Conservation (phyloP, 805 yeast species). For the Candida orba region DNA sequence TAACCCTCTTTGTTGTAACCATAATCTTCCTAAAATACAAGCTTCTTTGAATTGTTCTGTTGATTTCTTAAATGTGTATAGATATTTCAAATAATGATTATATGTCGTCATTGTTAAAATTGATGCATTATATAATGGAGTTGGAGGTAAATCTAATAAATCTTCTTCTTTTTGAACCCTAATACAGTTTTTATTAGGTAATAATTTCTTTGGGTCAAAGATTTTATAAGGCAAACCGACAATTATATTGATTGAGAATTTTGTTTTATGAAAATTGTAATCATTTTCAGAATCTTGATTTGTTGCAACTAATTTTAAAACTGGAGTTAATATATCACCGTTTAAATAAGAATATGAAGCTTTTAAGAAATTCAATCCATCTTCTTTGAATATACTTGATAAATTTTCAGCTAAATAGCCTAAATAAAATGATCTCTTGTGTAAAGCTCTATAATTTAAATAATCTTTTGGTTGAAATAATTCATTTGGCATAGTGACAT, state of each 20-base stretch:
- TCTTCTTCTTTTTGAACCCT: conserved; percentile 43
- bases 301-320: conserved; percentile 54
- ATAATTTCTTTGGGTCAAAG: conserved; percentile 69
- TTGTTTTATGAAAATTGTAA: conserved; percentile 60
- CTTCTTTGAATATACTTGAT: conserved; percentile 42
- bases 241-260: conserved; percentile 63
- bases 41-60: conserved; percentile 86
- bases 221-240: conserved; percentile 65
- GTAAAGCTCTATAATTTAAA: conserved; percentile 80
- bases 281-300: conserved; percentile 37
- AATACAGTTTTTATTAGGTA: conserved; percentile 76
- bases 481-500: conserved; percentile 71
- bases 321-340: conserved; percentile 73
- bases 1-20: conserved; percentile 87
- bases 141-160: conserved; percentile 47
- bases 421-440: conserved; percentile 82
- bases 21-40: conserved; percentile 73
- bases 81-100: conserved; percentile 63
- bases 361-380: conserved; percentile 40
- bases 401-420: conserved; percentile 71
- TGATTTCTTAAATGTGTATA: conserved; percentile 68
- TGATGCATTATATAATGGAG: conserved; percentile 84
- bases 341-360: conserved; percentile 64
- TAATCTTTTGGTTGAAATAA: conserved; percentile 83
- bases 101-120: conserved; percentile 62